A percentile compares a stretch with the other conserved stretches of the same genome.
Evolutionary conservation across 768 basidiomycete species (phyloP).

Genomic region (Termitomyces sp.): DNA sequence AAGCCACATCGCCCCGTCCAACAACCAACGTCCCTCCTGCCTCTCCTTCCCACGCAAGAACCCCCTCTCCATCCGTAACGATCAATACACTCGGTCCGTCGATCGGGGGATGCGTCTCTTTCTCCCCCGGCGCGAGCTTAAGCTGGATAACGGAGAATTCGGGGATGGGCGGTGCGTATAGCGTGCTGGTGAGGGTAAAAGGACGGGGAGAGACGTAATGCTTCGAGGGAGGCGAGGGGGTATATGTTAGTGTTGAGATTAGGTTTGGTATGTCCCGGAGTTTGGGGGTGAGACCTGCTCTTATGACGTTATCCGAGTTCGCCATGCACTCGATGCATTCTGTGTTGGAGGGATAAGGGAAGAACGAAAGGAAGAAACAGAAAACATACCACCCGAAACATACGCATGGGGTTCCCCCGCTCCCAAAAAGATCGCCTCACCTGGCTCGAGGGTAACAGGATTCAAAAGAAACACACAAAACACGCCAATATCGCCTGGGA

Average conservation of each 20-base stretch:
- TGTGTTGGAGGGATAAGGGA: too few relatives aligned
- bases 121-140: conserved; percentile 38
- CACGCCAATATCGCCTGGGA: conserved; percentile 89
- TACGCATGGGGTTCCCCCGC: conserved; percentile 98
- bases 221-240: conserved; percentile 58
- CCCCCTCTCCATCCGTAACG: conserved; percentile 66
- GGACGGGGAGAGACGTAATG: conserved; percentile 65
- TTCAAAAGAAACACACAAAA: conserved; percentile 58
- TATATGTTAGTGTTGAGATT: conserved; percentile 83
- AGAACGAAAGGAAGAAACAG: too few relatives aligned
- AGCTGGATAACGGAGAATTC: conserved; percentile 88
- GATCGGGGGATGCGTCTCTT: conserved; percentile 57
- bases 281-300: conserved; percentile 97
- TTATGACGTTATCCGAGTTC: conserved; percentile 97
- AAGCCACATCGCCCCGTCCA: too few relatives aligned
- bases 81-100: conserved; percentile 86
- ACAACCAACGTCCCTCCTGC: too few relatives aligned
- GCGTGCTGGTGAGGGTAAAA: conserved; percentile 41
- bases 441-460: conserved; percentile 71
- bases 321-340: conserved; percentile 97
- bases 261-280: conserved; percentile 92
- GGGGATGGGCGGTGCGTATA: conserved; percentile 90
- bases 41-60: conserved; percentile 55
- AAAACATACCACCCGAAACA: conserved; percentile 75
- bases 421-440: conserved; percentile 91